Evolutionary conservation across 768 basidiomycete species (phyloP).

Genomic region (Harrya chromipes): DNA sequence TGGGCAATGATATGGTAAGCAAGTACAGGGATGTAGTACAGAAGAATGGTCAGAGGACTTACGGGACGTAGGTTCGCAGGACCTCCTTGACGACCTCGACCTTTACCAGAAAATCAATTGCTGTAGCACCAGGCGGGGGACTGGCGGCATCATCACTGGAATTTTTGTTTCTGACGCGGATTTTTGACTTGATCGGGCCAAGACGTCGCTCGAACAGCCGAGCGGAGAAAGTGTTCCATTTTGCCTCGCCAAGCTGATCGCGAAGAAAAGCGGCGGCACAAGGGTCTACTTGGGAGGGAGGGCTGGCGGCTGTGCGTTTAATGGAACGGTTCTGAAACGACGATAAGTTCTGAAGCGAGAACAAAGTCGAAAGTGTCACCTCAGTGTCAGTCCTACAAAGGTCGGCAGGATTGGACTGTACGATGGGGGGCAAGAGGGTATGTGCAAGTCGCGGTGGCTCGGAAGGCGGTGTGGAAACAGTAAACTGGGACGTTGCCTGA

Average conservation of each 20-base stretch:
- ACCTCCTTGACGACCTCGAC: conserved; percentile 52
- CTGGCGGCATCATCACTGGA: conserved; percentile 25
- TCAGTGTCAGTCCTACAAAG: conserved; percentile 24
- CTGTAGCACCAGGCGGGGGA: conserved; percentile 37
- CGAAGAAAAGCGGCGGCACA: conserved; percentile 44
- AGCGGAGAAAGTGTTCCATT: conserved; percentile 46
- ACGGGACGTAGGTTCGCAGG: conserved; percentile 47
- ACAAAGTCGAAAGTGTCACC: conserved; percentile 7
- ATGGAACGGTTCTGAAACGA: conserved; percentile 25
- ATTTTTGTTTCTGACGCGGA: conserved; percentile 31
- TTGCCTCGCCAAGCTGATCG: conserved; percentile 41
- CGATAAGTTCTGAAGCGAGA: conserved; percentile 10
- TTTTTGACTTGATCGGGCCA: conserved; percentile 37
- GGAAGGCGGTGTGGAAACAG: conserved; percentile 19
- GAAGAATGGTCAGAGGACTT: conserved; percentile 22
- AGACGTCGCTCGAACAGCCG: conserved; percentile 46
- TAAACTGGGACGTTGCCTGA: conserved; percentile 14
- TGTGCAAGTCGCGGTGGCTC: conserved; percentile 26
- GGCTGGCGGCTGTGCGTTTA: conserved; percentile 22
- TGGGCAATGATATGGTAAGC: conserved; percentile 30
- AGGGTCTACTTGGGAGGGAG: conserved; percentile 37
- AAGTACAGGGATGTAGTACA: conserved; percentile 4
- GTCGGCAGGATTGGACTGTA: conserved; percentile 33
- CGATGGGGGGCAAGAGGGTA: conserved; percentile 32
- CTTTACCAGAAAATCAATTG: conserved; percentile 51